These are phyloP conservation scores for Podila minutissima DNA, from an alignment of 192 early-diverging fungal genomes.

Conservation along the genomic window DNA sequence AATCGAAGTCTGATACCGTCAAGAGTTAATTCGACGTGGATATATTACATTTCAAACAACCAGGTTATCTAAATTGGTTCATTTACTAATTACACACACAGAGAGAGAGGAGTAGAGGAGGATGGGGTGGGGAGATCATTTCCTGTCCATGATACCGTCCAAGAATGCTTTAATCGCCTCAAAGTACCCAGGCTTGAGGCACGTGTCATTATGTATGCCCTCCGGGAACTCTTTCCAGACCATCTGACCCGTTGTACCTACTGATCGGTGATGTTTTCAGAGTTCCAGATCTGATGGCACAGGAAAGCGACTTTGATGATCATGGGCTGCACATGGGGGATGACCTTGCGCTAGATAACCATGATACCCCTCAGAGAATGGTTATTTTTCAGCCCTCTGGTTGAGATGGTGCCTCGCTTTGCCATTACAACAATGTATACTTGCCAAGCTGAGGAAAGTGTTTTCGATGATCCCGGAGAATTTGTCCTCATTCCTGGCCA, in stretches of 20 bases:
- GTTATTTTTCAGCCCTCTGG: no score
- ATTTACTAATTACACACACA: not conserved
- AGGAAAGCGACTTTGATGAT: constrained; percentile 80
- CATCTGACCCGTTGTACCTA: constrained; percentile 55
- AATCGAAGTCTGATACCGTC: not conserved
- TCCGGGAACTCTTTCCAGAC: constrained; percentile 73
- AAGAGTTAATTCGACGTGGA: no score
- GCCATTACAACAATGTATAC: not conserved
- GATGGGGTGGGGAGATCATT: not conserved
- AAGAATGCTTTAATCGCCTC: constrained; percentile 72
- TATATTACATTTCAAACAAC: not conserved
- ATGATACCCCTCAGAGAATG: no score
- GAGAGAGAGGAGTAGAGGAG: not conserved
- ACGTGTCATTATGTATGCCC: constrained; percentile 96
- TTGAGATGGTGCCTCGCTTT: no score
- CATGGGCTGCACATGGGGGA: constrained; percentile 85
- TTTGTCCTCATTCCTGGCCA: constrained; percentile 77
- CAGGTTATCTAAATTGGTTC: not conserved
- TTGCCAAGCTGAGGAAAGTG: constrained; percentile 89
- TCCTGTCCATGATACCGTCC: constrained; percentile 31
- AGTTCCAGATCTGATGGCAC: constrained; percentile 91
- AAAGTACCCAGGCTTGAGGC: constrained; percentile 87
- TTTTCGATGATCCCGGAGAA: constrained; percentile 94
- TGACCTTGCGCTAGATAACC: constrained; percentile 74
- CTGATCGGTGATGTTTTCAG: constrained; percentile 74